These are phyloP conservation scores for Rhododendron williamsianum DNA, from an alignment of 148 eudicot genomes.

Conservation along the genomic window DNA sequence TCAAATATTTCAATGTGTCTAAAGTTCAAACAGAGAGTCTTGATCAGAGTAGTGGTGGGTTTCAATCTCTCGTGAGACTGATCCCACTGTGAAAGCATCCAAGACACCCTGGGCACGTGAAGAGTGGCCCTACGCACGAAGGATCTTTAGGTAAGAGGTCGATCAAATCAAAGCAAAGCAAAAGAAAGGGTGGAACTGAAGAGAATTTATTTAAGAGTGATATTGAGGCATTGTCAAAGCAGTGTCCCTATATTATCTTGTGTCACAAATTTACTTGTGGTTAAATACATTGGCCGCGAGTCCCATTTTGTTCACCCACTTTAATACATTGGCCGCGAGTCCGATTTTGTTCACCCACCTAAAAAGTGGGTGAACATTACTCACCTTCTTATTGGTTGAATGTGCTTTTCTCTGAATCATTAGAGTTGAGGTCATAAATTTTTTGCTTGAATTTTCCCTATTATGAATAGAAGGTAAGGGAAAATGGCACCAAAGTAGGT, in stretches of 20 bases:
- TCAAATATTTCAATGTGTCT: no score
- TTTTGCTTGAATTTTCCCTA: no score
- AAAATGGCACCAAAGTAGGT: no score
- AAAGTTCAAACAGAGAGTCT: not conserved
- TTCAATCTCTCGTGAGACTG: not conserved
- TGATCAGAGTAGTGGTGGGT: not conserved
- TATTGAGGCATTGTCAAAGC: not conserved
- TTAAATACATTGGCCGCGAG: not conserved
- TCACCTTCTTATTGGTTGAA: no score
- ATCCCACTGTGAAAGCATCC: not conserved
- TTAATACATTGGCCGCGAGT: no score
- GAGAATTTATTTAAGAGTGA: not conserved
- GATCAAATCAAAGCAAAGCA: not conserved
- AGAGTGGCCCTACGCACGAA: not conserved
- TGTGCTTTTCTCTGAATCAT: no score
- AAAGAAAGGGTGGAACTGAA: not conserved
- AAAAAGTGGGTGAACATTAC: no score
- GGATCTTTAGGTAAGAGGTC: slow-evolving; percentile 1
- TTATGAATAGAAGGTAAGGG: no score
- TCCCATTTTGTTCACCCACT: not conserved
- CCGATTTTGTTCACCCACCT: no score
- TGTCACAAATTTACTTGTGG: not conserved
- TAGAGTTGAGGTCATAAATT: no score
- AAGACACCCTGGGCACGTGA: not conserved
- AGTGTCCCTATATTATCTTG: not conserved